A percentile compares a stretch with the other conserved stretches of the same genome.
These are phyloP conservation scores for Fusarium heterosporum DNA, from an alignment of 2,329 filamentous ascomycete species.

Conservation along the genomic window DNA sequence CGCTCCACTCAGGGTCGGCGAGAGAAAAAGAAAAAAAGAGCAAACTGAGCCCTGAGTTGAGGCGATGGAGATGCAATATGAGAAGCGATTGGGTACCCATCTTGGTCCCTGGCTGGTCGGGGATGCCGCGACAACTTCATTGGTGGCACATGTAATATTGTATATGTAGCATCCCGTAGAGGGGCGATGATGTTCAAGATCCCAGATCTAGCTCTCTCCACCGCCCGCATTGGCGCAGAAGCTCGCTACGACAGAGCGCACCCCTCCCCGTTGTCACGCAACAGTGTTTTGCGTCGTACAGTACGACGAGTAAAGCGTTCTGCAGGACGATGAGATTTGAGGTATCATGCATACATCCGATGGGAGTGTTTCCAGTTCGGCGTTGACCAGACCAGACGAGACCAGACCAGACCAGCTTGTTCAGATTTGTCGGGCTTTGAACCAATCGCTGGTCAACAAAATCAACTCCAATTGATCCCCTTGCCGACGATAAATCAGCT, in stretches of 20 bases:
- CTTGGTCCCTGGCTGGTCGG: constrained; percentile 25
- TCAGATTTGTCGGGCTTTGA: constrained; percentile 6
- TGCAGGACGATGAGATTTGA: constrained; percentile 26
- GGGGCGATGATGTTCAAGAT: constrained; percentile 43
- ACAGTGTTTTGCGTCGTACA: constrained; percentile 20
- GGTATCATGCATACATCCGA: constrained; percentile 14
- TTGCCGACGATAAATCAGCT: constrained; percentile 2
- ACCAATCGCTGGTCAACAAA: neutral
- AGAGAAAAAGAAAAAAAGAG: constrained; percentile 29
- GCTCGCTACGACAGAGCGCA: constrained; percentile 20
- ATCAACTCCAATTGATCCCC: constrained; percentile 4
- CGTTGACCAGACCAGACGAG: constrained; percentile 33
- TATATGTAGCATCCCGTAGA: constrained; percentile 44
- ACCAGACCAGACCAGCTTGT: constrained; percentile 10
- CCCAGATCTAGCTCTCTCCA: constrained; percentile 39
- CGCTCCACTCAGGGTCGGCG: constrained; percentile 21
- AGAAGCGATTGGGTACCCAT: constrained; percentile 20
- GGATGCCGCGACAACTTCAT: constrained; percentile 39
- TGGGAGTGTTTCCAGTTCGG: constrained; percentile 47
- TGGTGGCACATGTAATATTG: constrained; percentile 20
- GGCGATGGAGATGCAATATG: neutral
- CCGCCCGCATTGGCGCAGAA: constrained; percentile 25
- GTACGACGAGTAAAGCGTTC: constrained; percentile 26
- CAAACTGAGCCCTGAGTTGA: neutral
- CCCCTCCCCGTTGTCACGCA: constrained; percentile 18